phyloP scores from a whole-genome alignment of 2,329 filamentous ascomycete genomes.

The Aspergillus eucalypticola region DNA sequence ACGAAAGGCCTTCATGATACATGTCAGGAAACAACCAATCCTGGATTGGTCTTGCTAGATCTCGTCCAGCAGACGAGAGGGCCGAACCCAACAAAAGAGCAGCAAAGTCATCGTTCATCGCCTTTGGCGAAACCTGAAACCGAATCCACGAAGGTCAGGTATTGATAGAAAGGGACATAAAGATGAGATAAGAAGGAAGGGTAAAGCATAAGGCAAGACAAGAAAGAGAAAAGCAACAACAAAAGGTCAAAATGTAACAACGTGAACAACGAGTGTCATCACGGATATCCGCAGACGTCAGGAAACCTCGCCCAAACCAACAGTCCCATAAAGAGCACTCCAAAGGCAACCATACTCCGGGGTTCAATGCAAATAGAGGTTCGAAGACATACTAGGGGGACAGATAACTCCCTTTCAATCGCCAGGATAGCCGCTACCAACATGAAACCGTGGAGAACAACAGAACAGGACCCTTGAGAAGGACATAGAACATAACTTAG shows the following conservation, averaged over 20 bases:
- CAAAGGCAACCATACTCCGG: conserved; percentile 26
- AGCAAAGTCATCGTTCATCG: background rate
- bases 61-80: background rate
- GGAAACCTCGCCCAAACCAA: conserved; percentile 16
- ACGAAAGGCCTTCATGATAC: background rate
- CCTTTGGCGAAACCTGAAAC: background rate
- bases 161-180: background rate
- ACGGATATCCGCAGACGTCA: conserved; percentile 5
- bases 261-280: conserved; percentile 7
- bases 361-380: conserved; percentile 27
- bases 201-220: background rate
- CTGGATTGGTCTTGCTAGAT: background rate
- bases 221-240: background rate
- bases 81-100: background rate
- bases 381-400: conserved; percentile 19
- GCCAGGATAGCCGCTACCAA: conserved; percentile 18
- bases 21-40: background rate
- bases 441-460: conserved; percentile 20
- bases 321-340: conserved; percentile 15
- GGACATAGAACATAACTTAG: conserved; percentile 1
- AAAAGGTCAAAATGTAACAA: background rate
- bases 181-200: background rate
- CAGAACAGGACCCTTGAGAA: background rate
- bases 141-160: background rate
- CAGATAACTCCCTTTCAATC: conserved; percentile 17